These are phyloP conservation scores for Phaseolus lunatus DNA, from an alignment of 306 rosid species.

Conservation along the genomic window DNA sequence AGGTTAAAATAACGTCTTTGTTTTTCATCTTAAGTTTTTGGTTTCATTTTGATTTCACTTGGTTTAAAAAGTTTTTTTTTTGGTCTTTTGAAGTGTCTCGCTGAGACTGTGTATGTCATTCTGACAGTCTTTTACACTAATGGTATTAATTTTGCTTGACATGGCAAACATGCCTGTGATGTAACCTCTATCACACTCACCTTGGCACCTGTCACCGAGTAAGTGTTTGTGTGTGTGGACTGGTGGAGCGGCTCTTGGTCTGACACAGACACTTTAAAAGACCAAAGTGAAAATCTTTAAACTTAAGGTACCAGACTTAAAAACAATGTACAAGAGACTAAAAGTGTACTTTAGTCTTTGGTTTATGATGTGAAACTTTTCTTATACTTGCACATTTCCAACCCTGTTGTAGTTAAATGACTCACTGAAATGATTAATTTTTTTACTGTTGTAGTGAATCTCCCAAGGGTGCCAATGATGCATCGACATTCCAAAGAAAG, in stretches of 20 bases:
- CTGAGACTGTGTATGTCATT: neutral
- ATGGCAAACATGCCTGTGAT: neutral
- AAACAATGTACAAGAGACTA: neutral
- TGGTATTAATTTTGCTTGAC: neutral
- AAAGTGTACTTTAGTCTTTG: neutral
- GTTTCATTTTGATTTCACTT: neutral
- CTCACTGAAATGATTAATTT: neutral
- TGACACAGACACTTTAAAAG: neutral
- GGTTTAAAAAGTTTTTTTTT: neutral
- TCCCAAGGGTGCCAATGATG: conserved; percentile 96
- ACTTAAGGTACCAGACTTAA: neutral
- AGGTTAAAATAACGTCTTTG: neutral
- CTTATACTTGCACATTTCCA: neutral
- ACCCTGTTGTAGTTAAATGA: conserved; percentile 10
- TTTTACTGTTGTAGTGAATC: conserved; percentile 74
- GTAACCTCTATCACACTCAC: neutral
- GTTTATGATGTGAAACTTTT: conserved; percentile 4
- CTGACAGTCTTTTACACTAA: neutral
- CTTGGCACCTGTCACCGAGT: neutral
- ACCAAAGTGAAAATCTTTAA: neutral
- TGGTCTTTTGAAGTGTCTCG: neutral
- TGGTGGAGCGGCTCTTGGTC: neutral
- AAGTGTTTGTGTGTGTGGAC: neutral
- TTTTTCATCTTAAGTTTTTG: neutral
- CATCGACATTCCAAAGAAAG: conserved; percentile 97